These are phyloP conservation scores for Botryosphaeria dothidea DNA, from an alignment of 2,329 filamentous ascomycete genomes.

Conservation along the genomic window DNA sequence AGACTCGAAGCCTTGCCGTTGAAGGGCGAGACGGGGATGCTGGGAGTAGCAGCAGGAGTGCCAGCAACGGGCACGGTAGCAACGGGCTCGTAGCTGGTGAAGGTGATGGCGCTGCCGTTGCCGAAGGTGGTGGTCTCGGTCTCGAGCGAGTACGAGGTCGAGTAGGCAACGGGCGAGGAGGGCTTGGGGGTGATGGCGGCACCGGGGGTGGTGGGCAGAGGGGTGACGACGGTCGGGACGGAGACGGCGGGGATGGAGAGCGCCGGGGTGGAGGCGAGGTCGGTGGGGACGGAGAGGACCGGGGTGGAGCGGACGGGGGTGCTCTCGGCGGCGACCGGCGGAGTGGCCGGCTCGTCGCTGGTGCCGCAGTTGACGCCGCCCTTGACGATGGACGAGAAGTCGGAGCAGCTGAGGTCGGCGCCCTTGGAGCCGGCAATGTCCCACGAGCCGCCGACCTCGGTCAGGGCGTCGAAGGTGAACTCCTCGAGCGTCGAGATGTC, in stretches of 20 bases:
- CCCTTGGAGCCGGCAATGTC: not conserved
- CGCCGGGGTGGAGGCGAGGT: slow-evolving; percentile 6
- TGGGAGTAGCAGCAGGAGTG: not conserved
- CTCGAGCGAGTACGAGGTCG: not conserved
- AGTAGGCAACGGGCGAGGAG: not conserved
- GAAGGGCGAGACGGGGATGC: not conserved
- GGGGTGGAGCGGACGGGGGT: slow-evolving; percentile 6
- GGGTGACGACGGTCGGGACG: slow-evolving; percentile 1
- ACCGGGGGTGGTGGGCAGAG: not conserved
- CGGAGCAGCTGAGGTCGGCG: not conserved
- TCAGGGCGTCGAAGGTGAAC: not conserved
- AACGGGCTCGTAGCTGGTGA: not conserved
- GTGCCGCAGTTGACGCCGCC: not conserved
- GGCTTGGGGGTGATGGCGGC: not conserved
- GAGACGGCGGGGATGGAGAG: not conserved
- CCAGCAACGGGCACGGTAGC: not conserved
- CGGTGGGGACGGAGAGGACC: not conserved
- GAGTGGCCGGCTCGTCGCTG: not conserved
- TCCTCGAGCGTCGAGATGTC: not conserved
- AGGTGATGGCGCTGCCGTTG: slow-evolving; percentile 1
- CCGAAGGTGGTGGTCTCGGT: not conserved
- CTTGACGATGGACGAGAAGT: not conserved
- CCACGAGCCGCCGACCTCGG: slow-evolving; percentile 1
- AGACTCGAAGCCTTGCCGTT: not conserved
- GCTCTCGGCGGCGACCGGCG: not conserved